Evolutionary conservation across 2,329 filamentous ascomycete genomes (phyloP).

Genomic region (Sporothrix protearum): DNA sequence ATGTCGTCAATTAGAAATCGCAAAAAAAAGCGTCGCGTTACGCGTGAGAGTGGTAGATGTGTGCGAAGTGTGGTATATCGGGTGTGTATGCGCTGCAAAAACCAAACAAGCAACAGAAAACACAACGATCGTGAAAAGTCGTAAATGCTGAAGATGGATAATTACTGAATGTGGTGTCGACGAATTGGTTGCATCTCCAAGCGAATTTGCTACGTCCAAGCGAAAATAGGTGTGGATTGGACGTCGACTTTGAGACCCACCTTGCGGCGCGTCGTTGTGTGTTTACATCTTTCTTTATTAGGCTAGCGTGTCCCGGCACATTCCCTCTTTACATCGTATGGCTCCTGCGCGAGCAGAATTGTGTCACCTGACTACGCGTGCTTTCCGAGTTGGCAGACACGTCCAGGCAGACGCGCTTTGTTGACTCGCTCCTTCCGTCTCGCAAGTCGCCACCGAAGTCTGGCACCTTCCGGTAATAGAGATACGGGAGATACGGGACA

Average conservation of each 20-base stretch:
- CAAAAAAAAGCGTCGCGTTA: not conserved
- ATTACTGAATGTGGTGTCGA: conserved; percentile 12
- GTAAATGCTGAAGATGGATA: conserved; percentile 15
- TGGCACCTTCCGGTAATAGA: not conserved
- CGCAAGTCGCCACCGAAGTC: not conserved
- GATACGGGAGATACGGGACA: not conserved
- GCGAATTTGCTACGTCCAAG: not conserved
- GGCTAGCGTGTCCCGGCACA: conserved; percentile 18
- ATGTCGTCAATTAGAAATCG: not conserved
- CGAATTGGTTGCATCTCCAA: conserved; percentile 13
- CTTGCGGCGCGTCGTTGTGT: conserved; percentile 27
- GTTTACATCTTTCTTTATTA: conserved; percentile 29
- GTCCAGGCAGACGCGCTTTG: conserved; percentile 27
- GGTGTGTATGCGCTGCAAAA: not conserved
- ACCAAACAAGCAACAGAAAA: not conserved
- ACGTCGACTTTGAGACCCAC: conserved; percentile 17
- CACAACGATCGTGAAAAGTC: conserved; percentile 12
- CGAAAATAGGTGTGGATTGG: conserved; percentile 18
- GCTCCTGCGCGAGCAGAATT: not conserved
- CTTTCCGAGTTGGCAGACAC: conserved; percentile 23
- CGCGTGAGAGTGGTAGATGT: not conserved
- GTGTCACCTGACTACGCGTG: conserved; percentile 29
- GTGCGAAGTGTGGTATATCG: not conserved
- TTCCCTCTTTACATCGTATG: conserved; percentile 7
- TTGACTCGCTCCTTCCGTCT: conserved; percentile 24